A percentile compares a stretch with the other conserved stretches of the same genome.
These are phyloP conservation scores for Pichia sp. DNA, from an alignment of 1,139 yeast genomes.

Conservation along the genomic window DNA sequence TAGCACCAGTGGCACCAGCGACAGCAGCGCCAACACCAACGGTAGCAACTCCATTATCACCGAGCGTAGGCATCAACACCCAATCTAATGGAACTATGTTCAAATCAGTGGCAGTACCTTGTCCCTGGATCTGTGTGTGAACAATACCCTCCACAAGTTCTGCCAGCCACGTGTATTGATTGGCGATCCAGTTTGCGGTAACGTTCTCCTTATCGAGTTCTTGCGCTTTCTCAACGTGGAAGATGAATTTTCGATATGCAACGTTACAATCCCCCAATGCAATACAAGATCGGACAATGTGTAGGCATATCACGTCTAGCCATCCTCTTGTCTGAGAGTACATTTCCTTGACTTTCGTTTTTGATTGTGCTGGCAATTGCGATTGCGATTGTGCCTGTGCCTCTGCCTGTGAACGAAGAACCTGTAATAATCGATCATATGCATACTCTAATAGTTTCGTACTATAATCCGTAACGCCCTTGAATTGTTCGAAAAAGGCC, in stretches of 20 bases:
- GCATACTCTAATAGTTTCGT: conserved; percentile 31
- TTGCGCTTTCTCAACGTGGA: conserved; percentile 36
- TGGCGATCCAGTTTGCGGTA: conserved; percentile 33
- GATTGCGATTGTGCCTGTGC: too few species aligned
- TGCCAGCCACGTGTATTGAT: conserved; percentile 49
- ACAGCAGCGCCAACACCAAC: conserved; percentile 18
- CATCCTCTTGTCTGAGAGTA: conserved; percentile 42
- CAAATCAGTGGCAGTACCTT: too few species aligned
- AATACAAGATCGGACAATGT: conserved; percentile 54
- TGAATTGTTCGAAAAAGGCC: conserved; percentile 41
- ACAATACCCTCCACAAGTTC: conserved; percentile 43
- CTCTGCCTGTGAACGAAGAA: conserved; percentile 1
- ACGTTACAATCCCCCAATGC: conserved; percentile 52
- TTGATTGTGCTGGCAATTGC: too few species aligned
- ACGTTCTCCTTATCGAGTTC: conserved; percentile 5
- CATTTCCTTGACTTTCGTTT: conserved; percentile 9
- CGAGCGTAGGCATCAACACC: too few species aligned
- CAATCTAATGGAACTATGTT: too few species aligned
- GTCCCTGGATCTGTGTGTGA: too few species aligned
- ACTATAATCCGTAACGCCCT: conserved; percentile 39
- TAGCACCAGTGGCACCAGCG: conserved; percentile 11
- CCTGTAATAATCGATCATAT: conserved; percentile 9
- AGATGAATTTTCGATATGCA: conserved; percentile 57
- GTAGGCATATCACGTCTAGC: conserved; percentile 56
- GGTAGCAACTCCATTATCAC: too few species aligned